Conservation (phyloP, 2,329 filamentous ascomycete species). For the Microsporum audouinii region DNA sequence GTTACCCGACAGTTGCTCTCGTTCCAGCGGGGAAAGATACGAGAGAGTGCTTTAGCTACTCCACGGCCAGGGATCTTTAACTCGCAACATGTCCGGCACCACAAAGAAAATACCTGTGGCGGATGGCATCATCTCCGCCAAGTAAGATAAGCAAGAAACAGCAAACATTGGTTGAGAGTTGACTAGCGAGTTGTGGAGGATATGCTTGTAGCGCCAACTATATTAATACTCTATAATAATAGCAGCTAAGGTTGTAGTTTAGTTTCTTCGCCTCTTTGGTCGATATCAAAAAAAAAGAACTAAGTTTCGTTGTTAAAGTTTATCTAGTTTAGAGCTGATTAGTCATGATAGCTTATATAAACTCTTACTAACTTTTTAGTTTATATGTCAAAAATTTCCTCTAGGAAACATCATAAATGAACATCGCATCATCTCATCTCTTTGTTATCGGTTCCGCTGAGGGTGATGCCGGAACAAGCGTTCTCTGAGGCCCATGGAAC, state of each 20-base stretch:
- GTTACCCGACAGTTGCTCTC: neutral
- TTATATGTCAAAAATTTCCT: neutral
- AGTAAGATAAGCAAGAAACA: neutral
- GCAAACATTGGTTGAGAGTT: neutral
- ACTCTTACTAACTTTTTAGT: neutral
- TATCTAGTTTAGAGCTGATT: neutral
- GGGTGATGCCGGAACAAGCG: conserved; percentile 28
- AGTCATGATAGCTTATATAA: neutral
- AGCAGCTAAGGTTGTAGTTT: too few relatives aligned
- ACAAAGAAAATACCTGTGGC: neutral
- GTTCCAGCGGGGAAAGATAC: conserved; percentile 1
- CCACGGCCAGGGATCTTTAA: conserved; percentile 1
- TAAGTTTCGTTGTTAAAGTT: too few relatives aligned
- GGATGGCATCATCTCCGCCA: neutral
- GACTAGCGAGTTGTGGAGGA: neutral
- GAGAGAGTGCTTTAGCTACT: neutral
- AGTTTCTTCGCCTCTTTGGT: too few relatives aligned
- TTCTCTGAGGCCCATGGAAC: conserved; percentile 50
- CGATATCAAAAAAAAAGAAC: too few relatives aligned
- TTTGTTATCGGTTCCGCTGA: neutral
- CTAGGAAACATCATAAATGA: neutral
- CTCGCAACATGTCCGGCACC: neutral
- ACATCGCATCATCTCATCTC: neutral
- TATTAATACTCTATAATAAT: too few relatives aligned
- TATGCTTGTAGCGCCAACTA: too few relatives aligned